Base-by-base conservation (phyloP, 2,329 filamentous ascomycete genomes). In the Acrocalymma vagum region DNA sequence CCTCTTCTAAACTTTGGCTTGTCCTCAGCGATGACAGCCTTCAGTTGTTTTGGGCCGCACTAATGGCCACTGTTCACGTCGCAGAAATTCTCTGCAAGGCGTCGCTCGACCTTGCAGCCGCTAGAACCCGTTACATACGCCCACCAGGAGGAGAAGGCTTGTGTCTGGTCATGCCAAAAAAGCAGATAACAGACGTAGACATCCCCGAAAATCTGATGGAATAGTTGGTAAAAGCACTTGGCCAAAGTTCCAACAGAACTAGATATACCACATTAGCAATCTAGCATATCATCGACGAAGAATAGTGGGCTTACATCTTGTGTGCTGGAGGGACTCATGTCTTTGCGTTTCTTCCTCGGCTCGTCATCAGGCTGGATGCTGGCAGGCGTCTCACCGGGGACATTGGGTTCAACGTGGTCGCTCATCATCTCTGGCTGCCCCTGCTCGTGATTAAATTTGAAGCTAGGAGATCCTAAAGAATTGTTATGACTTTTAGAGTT, bases 171-270 rank as follows among this genome's bases (percentile, higher is more conserved):
- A n/a, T n/a, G n/a, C n/a, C n/a, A n/a, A n/a, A 78, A 71, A 0
- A 94, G 95, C 3, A 99, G 81, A 9, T 88, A 90, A 4, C 91
- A 95, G 31, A 96, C 88, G 73, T 93, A 99, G 51, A 99, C 82
- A 27, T 93, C 93, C 5, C 89, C 95, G 68, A 96, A 97, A 57
- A 91, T 63, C 56, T 69, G 51, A 48, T 59, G 51, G 38, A 63
- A 63, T 20, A 53, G 34, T 44, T n/a, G n/a, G n/a, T n/a, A n/a
- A n/a, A n/a, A n/a, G n/a, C n/a, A n/a, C n/a, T n/a, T n/a, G n/a
- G n/a, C n/a, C n/a, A n/a, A n/a, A n/a, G n/a, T 68, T 69, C 39
- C 66, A 65, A 28, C 34, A 53, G 9, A 29, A 18, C 55, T 59
- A 29, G 3, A 3, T 21, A 22, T 22, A 33, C 30, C 47, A 13